These are phyloP conservation scores for Cydonia oblonga DNA, from an alignment of 331 rosid genomes.

Conservation along the genomic window DNA sequence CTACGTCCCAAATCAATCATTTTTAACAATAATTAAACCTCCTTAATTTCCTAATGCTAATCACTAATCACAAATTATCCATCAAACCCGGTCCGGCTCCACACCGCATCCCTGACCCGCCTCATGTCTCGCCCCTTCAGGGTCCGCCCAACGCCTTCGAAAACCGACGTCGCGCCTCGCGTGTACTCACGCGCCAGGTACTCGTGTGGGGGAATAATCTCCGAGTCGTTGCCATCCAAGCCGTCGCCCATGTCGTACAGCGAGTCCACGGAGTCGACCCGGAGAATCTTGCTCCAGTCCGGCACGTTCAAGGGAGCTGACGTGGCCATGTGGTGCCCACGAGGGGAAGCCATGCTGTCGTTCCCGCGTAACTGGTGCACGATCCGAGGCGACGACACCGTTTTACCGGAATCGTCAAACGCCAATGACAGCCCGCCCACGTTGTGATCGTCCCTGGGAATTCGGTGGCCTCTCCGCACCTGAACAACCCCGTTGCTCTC, in stretches of 20 bases:
- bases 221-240: constrained; percentile 35
- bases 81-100: constrained; percentile 96
- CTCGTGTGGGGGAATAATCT: constrained; percentile 90
- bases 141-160: constrained; percentile 93
- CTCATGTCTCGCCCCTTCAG: constrained; percentile 92
- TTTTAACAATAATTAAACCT: neutral
- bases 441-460: constrained; percentile 17
- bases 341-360: constrained; percentile 21
- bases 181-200: constrained; percentile 64
- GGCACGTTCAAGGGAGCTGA: constrained; percentile 90
- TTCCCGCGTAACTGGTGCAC: constrained; percentile 60
- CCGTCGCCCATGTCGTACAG: constrained; percentile 34
- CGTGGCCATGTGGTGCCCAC: constrained; percentile 43
- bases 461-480: constrained; percentile 16
- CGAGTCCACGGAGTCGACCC: constrained; percentile 61
- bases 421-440: constrained; percentile 71
- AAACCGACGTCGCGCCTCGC: constrained; percentile 73
- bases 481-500: constrained; percentile 18
- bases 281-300: constrained; percentile 97
- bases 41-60: neutral
- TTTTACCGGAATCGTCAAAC: constrained; percentile 37
- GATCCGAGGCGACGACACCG: constrained; percentile 43
- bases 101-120: constrained; percentile 87
- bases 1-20: neutral
- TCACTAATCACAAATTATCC: constrained; percentile 24